phyloP scores from a whole-genome alignment of 768 basidiomycete species.

The Lentinula detonsa region DNA sequence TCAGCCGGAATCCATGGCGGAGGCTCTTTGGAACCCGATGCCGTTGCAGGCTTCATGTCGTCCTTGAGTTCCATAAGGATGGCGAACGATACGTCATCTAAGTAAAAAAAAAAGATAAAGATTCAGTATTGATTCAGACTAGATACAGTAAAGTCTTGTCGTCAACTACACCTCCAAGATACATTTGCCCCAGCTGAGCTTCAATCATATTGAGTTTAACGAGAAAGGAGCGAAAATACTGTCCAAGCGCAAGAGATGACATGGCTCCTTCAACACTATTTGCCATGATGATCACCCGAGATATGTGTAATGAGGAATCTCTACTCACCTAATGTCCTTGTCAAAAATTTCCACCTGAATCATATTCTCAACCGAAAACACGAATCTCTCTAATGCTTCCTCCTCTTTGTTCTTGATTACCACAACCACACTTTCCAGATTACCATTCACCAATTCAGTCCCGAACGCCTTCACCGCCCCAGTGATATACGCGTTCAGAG shows the following conservation, averaged over 20 bases:
- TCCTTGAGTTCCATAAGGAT: conserved; percentile 80
- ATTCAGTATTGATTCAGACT: background rate
- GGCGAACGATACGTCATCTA: conserved; percentile 74
- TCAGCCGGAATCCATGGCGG: conserved; percentile 80
- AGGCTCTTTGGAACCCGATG: conserved; percentile 41
- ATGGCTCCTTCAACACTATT: conserved; percentile 70
- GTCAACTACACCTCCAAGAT: conserved; percentile 40
- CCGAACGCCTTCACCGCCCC: conserved; percentile 77
- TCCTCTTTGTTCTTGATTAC: conserved; percentile 82
- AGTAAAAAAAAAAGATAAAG: too few species aligned
- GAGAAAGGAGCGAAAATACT: conserved; percentile 79
- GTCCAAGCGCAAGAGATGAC: conserved; percentile 53
- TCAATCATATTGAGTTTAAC: conserved; percentile 78
- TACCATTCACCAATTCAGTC: conserved; percentile 75
- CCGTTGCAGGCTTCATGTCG: conserved; percentile 47
- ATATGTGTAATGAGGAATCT: background rate
- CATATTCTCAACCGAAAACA: conserved; percentile 84
- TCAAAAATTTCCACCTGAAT: conserved; percentile 63
- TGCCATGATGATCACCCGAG: background rate
- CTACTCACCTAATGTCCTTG: conserved; percentile 59
- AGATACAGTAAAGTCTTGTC: too few species aligned
- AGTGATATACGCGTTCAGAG: conserved; percentile 84
- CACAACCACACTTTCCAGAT: conserved; percentile 72
- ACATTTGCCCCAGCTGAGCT: conserved; percentile 55
- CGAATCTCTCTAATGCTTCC: conserved; percentile 80